phyloP scores from a whole-genome alignment of 805 yeast species.

The Komagataella pseudopastoris region DNA sequence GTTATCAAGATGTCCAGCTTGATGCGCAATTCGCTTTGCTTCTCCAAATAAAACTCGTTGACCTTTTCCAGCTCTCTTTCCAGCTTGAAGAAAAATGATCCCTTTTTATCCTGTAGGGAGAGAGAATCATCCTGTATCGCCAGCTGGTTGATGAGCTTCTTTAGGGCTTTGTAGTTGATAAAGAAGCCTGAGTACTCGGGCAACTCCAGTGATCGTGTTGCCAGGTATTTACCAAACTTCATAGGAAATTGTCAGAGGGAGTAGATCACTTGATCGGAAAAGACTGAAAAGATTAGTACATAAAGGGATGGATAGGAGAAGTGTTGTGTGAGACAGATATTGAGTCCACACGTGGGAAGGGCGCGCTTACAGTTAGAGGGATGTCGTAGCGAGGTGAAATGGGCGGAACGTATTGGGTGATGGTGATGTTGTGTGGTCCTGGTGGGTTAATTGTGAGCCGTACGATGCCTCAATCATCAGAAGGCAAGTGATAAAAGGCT shows the following conservation, averaged over 20 bases:
- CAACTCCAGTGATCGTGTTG: conserved; percentile 83
- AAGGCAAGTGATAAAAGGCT: too few relatives aligned
- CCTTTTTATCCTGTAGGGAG: conserved; percentile 73
- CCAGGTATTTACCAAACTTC: conserved; percentile 96
- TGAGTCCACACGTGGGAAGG: neutral
- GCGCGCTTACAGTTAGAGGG: neutral
- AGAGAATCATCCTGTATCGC: conserved; percentile 23
- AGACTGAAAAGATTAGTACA: neutral
- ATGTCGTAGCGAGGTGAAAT: neutral
- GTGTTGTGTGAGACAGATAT: neutral
- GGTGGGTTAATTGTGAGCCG: too few relatives aligned
- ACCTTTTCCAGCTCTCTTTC: conserved; percentile 95
- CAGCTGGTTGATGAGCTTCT: conserved; percentile 79
- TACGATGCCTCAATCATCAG: too few relatives aligned
- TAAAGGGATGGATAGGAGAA: neutral
- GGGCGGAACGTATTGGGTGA: neutral
- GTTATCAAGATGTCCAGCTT: conserved; percentile 64
- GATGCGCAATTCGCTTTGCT: conserved; percentile 76
- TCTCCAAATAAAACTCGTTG: conserved; percentile 80
- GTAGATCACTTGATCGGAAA: neutral
- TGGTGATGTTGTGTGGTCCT: neutral
- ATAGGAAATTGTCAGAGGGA: conserved; percentile 4
- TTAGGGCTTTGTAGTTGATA: conserved; percentile 87
- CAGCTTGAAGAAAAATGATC: conserved; percentile 75
- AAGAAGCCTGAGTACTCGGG: conserved; percentile 93